Percentiles rank a stretch among this genome's conserved stretches.
These are phyloP conservation scores for Agaricales sp. DNA, from an alignment of 1,284 basidiomycete species.

Conservation along the genomic window DNA sequence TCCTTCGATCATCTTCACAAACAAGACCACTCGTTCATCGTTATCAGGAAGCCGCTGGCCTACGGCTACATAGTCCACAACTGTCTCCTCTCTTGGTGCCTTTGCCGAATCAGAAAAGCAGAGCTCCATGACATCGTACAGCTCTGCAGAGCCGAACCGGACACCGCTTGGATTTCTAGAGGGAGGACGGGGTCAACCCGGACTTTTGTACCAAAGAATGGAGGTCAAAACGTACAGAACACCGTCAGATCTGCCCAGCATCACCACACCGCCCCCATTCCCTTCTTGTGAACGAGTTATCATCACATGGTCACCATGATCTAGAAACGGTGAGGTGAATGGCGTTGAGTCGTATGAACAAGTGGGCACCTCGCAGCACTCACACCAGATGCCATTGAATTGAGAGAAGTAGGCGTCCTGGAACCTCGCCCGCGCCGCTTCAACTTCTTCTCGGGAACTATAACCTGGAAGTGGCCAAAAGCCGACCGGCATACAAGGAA, in stretches of 20 bases:
- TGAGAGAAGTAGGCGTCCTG: constrained; percentile 72
- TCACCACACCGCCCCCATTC: constrained; percentile 72
- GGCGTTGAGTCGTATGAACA: background rate
- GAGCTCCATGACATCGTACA: constrained; percentile 75
- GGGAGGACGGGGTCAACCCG: constrained; percentile 13
- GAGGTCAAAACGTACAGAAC: constrained; percentile 45
- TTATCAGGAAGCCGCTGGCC: constrained; percentile 55
- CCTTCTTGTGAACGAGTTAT: constrained; percentile 54
- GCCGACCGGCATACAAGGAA: constrained; percentile 79
- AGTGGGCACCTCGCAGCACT: constrained; percentile 19
- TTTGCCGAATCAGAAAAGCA: constrained; percentile 36
- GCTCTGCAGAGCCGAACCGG: constrained; percentile 77
- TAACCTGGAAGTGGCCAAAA: constrained; percentile 75
- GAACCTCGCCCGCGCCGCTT: constrained; percentile 53
- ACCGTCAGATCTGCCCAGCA: constrained; percentile 79
- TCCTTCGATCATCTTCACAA: constrained; percentile 60
- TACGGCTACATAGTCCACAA: constrained; percentile 69
- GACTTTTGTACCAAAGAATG: constrained; percentile 5
- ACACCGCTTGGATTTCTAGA: constrained; percentile 74
- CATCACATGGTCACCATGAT: constrained; percentile 70
- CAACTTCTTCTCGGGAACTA: constrained; percentile 46
- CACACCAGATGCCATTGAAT: constrained; percentile 68
- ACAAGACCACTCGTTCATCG: constrained; percentile 79
- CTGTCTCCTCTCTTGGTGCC: constrained; percentile 28
- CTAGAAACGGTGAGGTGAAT: constrained; percentile 21